Base-by-base conservation (phyloP, 163 green algal genomes). In the Prototheca stagnorum region DNA sequence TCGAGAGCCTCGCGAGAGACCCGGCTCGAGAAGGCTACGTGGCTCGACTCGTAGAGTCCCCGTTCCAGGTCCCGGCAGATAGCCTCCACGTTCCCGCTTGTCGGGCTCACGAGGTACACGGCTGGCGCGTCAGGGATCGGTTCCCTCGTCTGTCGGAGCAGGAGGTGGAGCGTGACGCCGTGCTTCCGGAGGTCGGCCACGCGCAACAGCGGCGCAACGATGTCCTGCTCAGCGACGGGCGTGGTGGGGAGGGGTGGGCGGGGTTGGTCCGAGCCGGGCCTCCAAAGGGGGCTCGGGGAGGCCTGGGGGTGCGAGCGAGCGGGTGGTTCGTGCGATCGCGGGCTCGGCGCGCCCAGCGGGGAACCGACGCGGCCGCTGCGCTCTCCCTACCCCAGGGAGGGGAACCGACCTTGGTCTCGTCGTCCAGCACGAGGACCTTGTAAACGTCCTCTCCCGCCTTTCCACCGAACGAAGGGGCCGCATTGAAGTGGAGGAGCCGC, bases 401-500 rank as follows among this genome's bases (percentile, higher is more conserved):
- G 2, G 11, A 39, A 9, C 39, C 1, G 41, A 57, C 41, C 51
- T 85, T 79, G 49, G 72, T 86, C 45, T 79, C 84, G 0, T 39
- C 34, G 59, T 98, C 91, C 19, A 99, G 61, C 2, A 99, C 64
- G 1, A 99, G 58, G 1, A 99, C 75, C 54, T 98, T 97, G 76
- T 94, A 98, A 2, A 73, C 59, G 17, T 89, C 75, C 2, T 64
- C 67, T 16, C 19, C 44, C 17, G 40, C 25, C 23, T 14, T 36
- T 9, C 49, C 27, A 27, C 56, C 54, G 1, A 24, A 33, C n/a
- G 22, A 19, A 4, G 49, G 48, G 11, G 61, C 17, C 1, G 57
- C 47, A 27, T 80, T 75, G 22, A 78, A 56, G 46, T 78, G 71
- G 44, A 80, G 53, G 57, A 80, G 64, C 35, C 69, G 69, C 39